Percentiles rank a stretch among this genome's conserved stretches.
Conservation (phyloP, 495 filamentous ascomycete genomes). For the Hypomontagnella submonticulosa region DNA sequence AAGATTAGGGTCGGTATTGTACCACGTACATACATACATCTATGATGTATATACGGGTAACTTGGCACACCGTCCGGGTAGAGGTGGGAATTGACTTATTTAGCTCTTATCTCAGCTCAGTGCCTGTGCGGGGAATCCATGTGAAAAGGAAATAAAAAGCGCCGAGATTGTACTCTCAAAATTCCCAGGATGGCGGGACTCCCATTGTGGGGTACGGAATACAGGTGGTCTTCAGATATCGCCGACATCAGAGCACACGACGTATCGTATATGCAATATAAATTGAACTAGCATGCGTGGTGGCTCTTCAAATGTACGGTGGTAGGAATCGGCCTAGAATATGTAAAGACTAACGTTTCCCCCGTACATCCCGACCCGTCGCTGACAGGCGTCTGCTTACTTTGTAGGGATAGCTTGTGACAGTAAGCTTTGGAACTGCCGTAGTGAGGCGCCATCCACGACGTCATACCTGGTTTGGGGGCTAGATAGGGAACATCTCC, state of each 20-base stretch:
- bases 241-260: slow-evolving; percentile 29
- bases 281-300: slow-evolving; percentile 18
- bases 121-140: slow-evolving; percentile 41
- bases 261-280: slow-evolving; percentile 48
- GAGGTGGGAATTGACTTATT: slow-evolving; percentile 17
- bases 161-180: slow-evolving; percentile 33
- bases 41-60: too few relatives aligned
- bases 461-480: slow-evolving; percentile 1
- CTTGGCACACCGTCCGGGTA: not conserved
- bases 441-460: not conserved
- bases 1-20: slow-evolving; percentile 28
- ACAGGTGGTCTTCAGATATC: not conserved
- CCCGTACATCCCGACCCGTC: not conserved
- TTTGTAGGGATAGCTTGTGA: too few relatives aligned
- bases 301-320: not conserved
- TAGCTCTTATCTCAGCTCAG: slow-evolving; percentile 32
- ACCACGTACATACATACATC: not conserved
- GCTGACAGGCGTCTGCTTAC: not conserved
- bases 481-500: slow-evolving; percentile 16
- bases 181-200: slow-evolving; percentile 13
- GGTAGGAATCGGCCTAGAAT: not conserved
- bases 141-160: slow-evolving; percentile 30
- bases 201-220: not conserved
- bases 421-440: too few relatives aligned
- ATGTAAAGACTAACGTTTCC: too few relatives aligned